A percentile compares a stretch with the other conserved stretches of the same genome.
Conservation (phyloP, 148 eudicot genomes). For the Spergularia bocconei region DNA sequence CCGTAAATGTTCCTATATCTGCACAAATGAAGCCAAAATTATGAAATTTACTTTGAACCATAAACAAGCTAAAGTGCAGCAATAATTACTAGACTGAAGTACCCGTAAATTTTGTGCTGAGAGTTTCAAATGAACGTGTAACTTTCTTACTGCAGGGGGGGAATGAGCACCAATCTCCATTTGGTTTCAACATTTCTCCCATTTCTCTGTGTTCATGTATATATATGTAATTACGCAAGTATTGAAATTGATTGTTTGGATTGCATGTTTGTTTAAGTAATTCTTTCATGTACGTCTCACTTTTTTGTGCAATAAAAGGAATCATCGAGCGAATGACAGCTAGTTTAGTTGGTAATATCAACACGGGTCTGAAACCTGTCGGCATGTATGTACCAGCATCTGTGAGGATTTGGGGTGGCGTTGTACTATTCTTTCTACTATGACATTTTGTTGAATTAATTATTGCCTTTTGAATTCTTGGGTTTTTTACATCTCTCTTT, state of each 20-base stretch:
- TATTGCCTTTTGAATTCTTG: no score
- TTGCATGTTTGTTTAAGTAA: slow-evolving; percentile 5
- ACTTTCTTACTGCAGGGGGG: slow-evolving; percentile 98
- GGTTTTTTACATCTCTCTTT: no score
- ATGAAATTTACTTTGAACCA: background rate
- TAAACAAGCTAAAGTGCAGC: background rate
- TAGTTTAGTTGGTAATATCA: no score
- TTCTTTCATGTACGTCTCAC: background rate
- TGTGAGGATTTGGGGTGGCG: no score
- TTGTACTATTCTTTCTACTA: no score
- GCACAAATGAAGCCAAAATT: slow-evolving; percentile 11
- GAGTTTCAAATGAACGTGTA: slow-evolving; percentile 77
- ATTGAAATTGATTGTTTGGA: background rate
- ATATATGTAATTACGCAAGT: background rate
- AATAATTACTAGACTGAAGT: background rate
- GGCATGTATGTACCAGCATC: no score
- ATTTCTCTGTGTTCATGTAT: slow-evolving; percentile 14
- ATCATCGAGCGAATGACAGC: background rate
- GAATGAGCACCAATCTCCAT: slow-evolving; percentile 83
- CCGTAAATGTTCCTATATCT: slow-evolving; percentile 90
- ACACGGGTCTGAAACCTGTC: no score
- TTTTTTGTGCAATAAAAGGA: background rate
- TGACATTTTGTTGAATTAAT: no score
- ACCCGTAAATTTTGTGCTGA: slow-evolving; percentile 62
- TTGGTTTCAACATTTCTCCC: slow-evolving; percentile 76